Evolutionary conservation across 108 stramenopile species (phyloP).

Genomic region (Epithemia pelagica): DNA sequence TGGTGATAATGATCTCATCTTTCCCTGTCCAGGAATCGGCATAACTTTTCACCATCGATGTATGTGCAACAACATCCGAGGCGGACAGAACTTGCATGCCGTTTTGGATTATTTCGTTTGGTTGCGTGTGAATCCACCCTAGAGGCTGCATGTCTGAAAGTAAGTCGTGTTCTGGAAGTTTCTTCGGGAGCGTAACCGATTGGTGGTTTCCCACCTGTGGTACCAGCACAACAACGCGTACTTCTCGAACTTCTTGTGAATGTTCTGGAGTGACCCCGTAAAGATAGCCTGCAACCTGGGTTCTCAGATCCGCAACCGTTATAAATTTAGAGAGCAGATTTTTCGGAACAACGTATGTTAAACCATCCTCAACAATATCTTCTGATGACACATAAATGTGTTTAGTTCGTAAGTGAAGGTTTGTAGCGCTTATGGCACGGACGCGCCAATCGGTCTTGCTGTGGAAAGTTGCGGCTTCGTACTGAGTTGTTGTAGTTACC

Average conservation of each 20-base stretch:
- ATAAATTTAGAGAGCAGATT: conserved; percentile 97
- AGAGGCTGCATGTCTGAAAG: conserved; percentile 94
- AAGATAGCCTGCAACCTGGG: conserved; percentile 95
- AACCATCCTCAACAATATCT: conserved; percentile 92
- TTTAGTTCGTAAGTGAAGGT: conserved; percentile 95
- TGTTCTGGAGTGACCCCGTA: conserved; percentile 96
- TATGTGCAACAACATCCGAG: conserved; percentile 87
- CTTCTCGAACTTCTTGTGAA: conserved; percentile 95
- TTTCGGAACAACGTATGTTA: conserved; percentile 98
- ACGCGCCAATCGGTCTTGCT: conserved; percentile 99
- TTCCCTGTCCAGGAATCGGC: conserved; percentile 84
- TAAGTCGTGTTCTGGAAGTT: conserved; percentile 85
- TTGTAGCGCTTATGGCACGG: conserved; percentile 98
- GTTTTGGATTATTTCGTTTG: conserved; percentile 94
- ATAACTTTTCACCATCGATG: conserved; percentile 83
- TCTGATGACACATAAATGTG: conserved; percentile 97
- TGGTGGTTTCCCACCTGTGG: conserved; percentile 99
- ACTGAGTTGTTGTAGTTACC: conserved; percentile 96
- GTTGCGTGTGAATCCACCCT: conserved; percentile 99
- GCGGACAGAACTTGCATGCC: conserved; percentile 86
- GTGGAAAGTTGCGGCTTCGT: conserved; percentile 96
- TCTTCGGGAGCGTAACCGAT: conserved; percentile 88
- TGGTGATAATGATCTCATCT: conserved; percentile 92
- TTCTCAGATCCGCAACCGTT: conserved; percentile 91
- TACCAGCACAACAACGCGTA: conserved; percentile 94